Conservation (phyloP, 164 flowering plant genomes). For the Dillenia suffruticosa region DNA sequence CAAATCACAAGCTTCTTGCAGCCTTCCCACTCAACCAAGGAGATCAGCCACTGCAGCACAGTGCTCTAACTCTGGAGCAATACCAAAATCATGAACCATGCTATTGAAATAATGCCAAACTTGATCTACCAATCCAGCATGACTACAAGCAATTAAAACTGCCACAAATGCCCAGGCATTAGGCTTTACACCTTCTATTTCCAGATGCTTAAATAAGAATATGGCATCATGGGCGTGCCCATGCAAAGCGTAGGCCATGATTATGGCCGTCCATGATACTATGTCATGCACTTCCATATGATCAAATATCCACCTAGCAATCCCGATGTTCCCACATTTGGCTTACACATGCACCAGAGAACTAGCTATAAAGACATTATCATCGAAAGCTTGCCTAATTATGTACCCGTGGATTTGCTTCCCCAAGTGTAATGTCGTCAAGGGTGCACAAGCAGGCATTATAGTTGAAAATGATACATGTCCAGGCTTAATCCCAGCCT, state of each 20-base stretch:
- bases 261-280: slow-evolving; percentile 92
- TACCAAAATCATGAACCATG: slow-evolving; percentile 50
- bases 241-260: slow-evolving; percentile 86
- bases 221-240: slow-evolving; percentile 69
- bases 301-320: slow-evolving; percentile 62
- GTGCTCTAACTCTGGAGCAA: slow-evolving; percentile 77
- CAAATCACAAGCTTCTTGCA: slow-evolving; percentile 66
- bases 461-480: slow-evolving; percentile 73
- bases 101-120: slow-evolving; percentile 54
- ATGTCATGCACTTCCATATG: slow-evolving; percentile 56
- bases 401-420: slow-evolving; percentile 81
- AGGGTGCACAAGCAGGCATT: slow-evolving; percentile 85
- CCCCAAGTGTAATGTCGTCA: slow-evolving; percentile 73
- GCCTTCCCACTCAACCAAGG: slow-evolving; percentile 85
- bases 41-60: slow-evolving; percentile 85
- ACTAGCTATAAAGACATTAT: slow-evolving; percentile 65
- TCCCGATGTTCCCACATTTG: slow-evolving; percentile 68
- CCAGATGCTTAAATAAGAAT: slow-evolving; percentile 59
- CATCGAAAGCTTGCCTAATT: slow-evolving; percentile 43
- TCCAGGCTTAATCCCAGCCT: slow-evolving; percentile 50
- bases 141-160: slow-evolving; percentile 87
- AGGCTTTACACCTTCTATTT: slow-evolving; percentile 50
- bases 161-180: slow-evolving; percentile 66
- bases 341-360: slow-evolving; percentile 90
- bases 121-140: slow-evolving; percentile 73